These are phyloP conservation scores for Aspergillus sp. DNA, from an alignment of 2,329 filamentous ascomycete species.

Conservation along the genomic window DNA sequence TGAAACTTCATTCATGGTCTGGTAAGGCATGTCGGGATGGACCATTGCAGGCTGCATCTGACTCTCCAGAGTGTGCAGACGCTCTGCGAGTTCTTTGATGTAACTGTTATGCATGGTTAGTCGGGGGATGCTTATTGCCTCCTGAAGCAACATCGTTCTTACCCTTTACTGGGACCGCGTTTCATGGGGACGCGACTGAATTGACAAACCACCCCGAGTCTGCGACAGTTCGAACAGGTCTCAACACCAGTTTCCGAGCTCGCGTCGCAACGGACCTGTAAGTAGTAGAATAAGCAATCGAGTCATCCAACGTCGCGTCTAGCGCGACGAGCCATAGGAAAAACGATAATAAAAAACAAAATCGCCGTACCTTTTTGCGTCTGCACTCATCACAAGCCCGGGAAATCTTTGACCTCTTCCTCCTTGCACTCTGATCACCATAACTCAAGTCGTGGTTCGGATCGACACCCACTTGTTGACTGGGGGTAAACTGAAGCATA, in stretches of 20 bases:
- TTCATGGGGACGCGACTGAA: constrained; percentile 88
- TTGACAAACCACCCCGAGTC: constrained; percentile 70
- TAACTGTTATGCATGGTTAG: constrained; percentile 52
- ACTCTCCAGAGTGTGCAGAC: constrained; percentile 76
- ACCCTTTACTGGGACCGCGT: constrained; percentile 84
- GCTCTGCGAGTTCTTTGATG: constrained; percentile 85
- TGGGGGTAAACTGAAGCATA: constrained; percentile 39
- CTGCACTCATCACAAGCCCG: constrained; percentile 85
- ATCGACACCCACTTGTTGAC: constrained; percentile 41
- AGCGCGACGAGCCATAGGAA: no score
- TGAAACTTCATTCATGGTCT: constrained; percentile 37
- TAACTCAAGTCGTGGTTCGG: constrained; percentile 46
- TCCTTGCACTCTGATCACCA: constrained; percentile 59
- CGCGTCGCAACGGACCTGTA: constrained; percentile 75
- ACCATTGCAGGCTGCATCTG: constrained; percentile 53
- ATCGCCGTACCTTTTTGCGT: constrained; percentile 62
- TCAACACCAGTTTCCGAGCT: constrained; percentile 67
- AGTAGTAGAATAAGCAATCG: constrained; percentile 13
- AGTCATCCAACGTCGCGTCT: constrained; percentile 11
- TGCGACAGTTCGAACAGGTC: constrained; percentile 75
- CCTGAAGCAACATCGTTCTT: constrained; percentile 16
- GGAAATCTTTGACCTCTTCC: constrained; percentile 81
- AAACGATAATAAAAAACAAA: constrained; percentile 8
- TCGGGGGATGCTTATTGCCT: constrained; percentile 2
- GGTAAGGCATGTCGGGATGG: constrained; percentile 39